Evolutionary conservation across 2,329 filamentous ascomycete species (phyloP).

Genomic region (Fusarium buharicum): DNA sequence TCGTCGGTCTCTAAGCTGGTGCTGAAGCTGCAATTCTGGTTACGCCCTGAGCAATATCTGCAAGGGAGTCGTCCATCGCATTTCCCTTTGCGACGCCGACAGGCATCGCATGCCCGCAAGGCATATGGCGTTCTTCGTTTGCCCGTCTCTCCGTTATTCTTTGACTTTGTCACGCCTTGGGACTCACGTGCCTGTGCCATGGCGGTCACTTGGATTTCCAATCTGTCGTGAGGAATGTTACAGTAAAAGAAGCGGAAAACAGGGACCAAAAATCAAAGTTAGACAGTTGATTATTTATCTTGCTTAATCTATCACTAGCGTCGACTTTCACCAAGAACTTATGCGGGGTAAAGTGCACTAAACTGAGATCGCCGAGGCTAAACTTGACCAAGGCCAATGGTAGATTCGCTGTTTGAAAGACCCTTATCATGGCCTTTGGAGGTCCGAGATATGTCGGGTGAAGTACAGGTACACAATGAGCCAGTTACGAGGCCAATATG

Average conservation of each 20-base stretch:
- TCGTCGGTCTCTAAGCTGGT: slow-evolving; percentile 6
- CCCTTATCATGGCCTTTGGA: too few species aligned
- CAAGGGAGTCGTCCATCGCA: slow-evolving; percentile 22
- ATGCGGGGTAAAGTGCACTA: slow-evolving; percentile 21
- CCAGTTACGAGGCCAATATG: neutral
- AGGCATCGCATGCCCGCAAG: slow-evolving; percentile 21
- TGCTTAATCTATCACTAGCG: neutral
- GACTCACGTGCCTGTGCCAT: slow-evolving; percentile 19
- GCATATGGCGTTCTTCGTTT: slow-evolving; percentile 26
- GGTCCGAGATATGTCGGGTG: neutral
- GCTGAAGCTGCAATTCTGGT: slow-evolving; percentile 17
- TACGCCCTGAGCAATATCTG: slow-evolving; percentile 10
- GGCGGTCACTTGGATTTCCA: neutral
- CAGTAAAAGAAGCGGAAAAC: neutral
- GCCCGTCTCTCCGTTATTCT: neutral
- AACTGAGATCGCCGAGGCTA: slow-evolving; percentile 1
- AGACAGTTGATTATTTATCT: too few species aligned
- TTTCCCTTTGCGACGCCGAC: slow-evolving; percentile 23
- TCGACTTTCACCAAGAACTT: slow-evolving; percentile 2
- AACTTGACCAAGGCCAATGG: neutral
- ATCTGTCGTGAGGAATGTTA: too few species aligned
- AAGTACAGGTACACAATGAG: too few species aligned
- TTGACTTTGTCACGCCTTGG: slow-evolving; percentile 12
- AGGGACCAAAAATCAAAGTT: neutral
- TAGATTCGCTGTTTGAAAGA: neutral